These are phyloP conservation scores for Helicocarpus griseus DNA, from an alignment of 2,329 filamentous ascomycete genomes.

Conservation along the genomic window DNA sequence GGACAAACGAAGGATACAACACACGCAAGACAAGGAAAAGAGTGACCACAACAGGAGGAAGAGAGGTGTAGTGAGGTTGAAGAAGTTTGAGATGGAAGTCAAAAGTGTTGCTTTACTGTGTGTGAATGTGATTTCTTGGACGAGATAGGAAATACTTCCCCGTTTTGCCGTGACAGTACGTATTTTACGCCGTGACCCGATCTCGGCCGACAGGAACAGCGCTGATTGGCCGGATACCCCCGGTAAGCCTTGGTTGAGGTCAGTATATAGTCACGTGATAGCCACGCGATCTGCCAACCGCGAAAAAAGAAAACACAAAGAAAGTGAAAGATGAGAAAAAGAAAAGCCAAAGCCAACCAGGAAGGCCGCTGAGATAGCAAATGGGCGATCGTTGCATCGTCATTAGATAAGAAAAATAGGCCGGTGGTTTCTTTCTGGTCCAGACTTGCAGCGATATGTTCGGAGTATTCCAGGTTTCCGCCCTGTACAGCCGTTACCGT, in stretches of 20 bases:
- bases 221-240: slow-evolving; percentile 4
- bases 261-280: background rate
- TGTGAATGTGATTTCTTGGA: background rate
- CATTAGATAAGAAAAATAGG: too few species aligned
- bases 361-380: too few species aligned
- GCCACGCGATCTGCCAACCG: background rate
- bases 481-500: background rate
- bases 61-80: background rate
- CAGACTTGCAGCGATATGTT: too few species aligned
- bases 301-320: background rate
- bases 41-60: background rate
- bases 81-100: background rate
- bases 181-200: background rate
- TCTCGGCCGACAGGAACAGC: slow-evolving; percentile 4
- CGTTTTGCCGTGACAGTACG: background rate
- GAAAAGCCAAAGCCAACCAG: too few species aligned
- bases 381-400: too few species aligned
- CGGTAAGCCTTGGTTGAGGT: background rate
- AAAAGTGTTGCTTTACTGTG: background rate
- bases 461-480: too few species aligned
- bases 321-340: background rate
- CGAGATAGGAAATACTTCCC: background rate
- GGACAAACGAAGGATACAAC: background rate
- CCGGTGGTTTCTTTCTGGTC: too few species aligned
- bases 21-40: background rate